Evolutionary conservation across 1,284 basidiomycete species (phyloP), one percentile per base, ranked within the genome.

Genomic region (Puccinia coronata): DNA sequence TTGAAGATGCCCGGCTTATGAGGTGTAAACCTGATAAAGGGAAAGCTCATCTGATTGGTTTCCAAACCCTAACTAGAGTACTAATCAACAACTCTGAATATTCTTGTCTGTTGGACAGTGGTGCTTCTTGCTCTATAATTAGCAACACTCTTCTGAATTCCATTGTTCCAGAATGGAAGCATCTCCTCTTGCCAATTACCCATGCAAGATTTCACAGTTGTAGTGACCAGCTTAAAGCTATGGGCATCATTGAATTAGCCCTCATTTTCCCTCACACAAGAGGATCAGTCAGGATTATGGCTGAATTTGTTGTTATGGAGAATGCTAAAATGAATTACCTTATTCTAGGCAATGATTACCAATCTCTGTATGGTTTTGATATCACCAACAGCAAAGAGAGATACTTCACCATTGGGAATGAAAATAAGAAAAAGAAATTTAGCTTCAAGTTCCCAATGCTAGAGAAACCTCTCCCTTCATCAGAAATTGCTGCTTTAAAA

Each of bases 391-490:
- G 72, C 39, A 74, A 57, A 36, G 72, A 74, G 14, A 55, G 39
- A 36, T 74, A 39, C 34, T 74, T 73, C 34, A 71, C 69, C 20
- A 71, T 71, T 39, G 69, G 69, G 1, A 71, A 71, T 71, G 69
- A 71, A 16, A 47, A 23, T 20, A 71, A 71, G 69, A 71, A 49
- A 51, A 71, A 71, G 69, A 70, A 70, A 49, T 70, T 70, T 70
- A n/a, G 36, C 16, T 43, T 70, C 31, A 34, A 28, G 28, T 4
- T 20, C 1, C 20, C 47, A 23, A 1, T 4, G 3, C 5, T 23
- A n/a, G 69, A 51, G 5, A 71, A 28, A 4, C n/a, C 28, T n/a
- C 39, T 43, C 6, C 2, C 25, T 39, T 39, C 28, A 16, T 39
- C 67, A 14, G 49, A 73, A 31, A 28, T 55, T 14, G 31, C 71